Conservation (phyloP, 1,284 basidiomycete genomes). For the Apiotrichum montevideense region DNA sequence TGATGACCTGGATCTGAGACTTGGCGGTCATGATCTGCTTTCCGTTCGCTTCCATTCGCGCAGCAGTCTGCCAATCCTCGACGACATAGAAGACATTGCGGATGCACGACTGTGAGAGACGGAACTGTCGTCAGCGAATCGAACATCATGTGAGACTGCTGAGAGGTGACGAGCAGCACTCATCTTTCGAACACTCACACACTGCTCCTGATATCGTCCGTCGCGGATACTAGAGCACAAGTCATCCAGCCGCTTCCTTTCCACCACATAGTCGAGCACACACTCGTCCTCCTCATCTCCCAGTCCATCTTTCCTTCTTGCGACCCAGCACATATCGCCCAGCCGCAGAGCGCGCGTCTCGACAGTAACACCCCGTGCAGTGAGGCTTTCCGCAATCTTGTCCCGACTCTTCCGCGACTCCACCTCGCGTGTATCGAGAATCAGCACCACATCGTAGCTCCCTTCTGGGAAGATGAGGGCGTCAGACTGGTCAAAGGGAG, state of each 20-base stretch:
- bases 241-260: slow-evolving; percentile 56
- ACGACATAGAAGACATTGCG: slow-evolving; percentile 53
- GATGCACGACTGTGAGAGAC: slow-evolving; percentile 50
- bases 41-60: slow-evolving; percentile 34
- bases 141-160: too few relatives aligned
- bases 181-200: slow-evolving; percentile 39
- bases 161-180: not conserved
- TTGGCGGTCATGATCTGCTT: slow-evolving; percentile 46
- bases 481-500: slow-evolving; percentile 29
- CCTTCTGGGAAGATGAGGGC: slow-evolving; percentile 49
- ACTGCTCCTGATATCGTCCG: slow-evolving; percentile 54
- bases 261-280: slow-evolving; percentile 54
- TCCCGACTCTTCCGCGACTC: slow-evolving; percentile 45
- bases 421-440: slow-evolving; percentile 54
- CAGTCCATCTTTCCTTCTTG: slow-evolving; percentile 40
- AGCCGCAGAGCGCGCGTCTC: slow-evolving; percentile 51
- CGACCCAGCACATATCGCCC: slow-evolving; percentile 57
- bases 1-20: slow-evolving; percentile 53
- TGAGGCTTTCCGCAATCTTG: slow-evolving; percentile 39
- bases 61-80: slow-evolving; percentile 50
- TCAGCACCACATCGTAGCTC: slow-evolving; percentile 52
- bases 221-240: slow-evolving; percentile 52
- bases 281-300: slow-evolving; percentile 48
- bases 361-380: slow-evolving; percentile 46
- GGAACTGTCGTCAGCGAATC: slow-evolving; percentile 40